These are phyloP conservation scores for Paecilomyces sp. DNA, from an alignment of 2,329 filamentous ascomycete genomes.

Conservation along the genomic window DNA sequence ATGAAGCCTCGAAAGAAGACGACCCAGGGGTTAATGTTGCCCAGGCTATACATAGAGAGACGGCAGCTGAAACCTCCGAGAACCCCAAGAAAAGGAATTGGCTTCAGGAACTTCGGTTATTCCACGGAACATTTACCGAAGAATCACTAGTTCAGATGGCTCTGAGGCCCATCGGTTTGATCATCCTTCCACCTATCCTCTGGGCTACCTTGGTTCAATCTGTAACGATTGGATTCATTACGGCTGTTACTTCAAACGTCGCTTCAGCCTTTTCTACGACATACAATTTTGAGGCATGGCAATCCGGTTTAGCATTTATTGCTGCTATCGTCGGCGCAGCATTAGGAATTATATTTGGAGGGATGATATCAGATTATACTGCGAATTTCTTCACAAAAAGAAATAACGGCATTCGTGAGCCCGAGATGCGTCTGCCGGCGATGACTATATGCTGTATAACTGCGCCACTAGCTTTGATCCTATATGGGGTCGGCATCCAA, in stretches of 20 bases:
- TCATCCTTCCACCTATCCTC: conserved; percentile 46
- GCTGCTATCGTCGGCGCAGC: conserved; percentile 42
- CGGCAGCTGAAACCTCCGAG: conserved; percentile 9
- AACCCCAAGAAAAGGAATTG: conserved; percentile 8
- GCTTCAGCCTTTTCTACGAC: conserved; percentile 15
- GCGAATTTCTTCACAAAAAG: conserved; percentile 21
- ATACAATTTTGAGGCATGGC: conserved; percentile 19
- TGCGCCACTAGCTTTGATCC: conserved; percentile 18
- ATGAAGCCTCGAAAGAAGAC: not conserved
- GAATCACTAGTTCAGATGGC: conserved; percentile 45
- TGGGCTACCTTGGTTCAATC: conserved; percentile 51
- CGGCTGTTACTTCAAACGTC: conserved; percentile 27
- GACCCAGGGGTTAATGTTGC: not conserved
- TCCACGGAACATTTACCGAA: conserved; percentile 27
- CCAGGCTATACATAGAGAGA: conserved; percentile 8
- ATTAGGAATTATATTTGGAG: conserved; percentile 44
- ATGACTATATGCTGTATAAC: conserved; percentile 18
- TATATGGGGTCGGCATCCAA: conserved; percentile 26
- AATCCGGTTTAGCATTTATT: conserved; percentile 45
- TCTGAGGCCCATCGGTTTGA: conserved; percentile 44
- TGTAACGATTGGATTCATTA: conserved; percentile 49
- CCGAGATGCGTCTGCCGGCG: conserved; percentile 26
- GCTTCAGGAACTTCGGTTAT: conserved; percentile 32
- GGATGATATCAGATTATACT: conserved; percentile 27
- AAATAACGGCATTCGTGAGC: conserved; percentile 23